Base-by-base conservation (phyloP, 2,329 filamentous ascomycete genomes). In the Lithohypha guttulata region DNA sequence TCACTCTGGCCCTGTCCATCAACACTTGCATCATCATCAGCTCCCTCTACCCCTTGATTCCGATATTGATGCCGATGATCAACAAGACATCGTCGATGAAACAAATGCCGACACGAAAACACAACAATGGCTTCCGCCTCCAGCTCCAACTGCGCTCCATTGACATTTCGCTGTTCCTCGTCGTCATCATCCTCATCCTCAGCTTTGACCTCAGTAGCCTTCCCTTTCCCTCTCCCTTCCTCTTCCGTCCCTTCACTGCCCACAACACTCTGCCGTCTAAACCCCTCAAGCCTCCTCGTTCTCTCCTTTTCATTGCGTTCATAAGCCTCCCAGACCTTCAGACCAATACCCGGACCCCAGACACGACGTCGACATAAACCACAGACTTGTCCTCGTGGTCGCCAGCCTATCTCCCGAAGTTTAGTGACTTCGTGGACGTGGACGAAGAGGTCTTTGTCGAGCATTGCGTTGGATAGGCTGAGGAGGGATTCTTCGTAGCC, bases 401-500 rank as follows among this genome's bases (percentile, higher is more conserved):
- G 71, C 91, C 91, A 98, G 1, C 91, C 93, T 18, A 79, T 76
- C 58, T 87, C 81, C 2, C 91, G 72, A 4, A 91, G 71, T 39
- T 73, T 69, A 6, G 82, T 76, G 4, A 85, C 79, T 50, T 83
- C 74, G 29, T 77, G 69, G 23, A 98, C 84, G 47, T 84, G 81
- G 27, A 81, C 74, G 53, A 96, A 98, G 4, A 94, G 70, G 53
- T 91, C 91, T 50, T 85, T 80, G 46, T 93, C 87, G 0, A 98
- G 69, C 41, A 98, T 77, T 3, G 81, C 73, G 56, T 89, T 93
- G 1, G 91, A 85, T 2, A 98, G 73, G 2, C 74, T 71, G 14
- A 98, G 71, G 11, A 98, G 83, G 0, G 83, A 87, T 57, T 89
- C 84, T 59, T 98, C 91, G 56, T 96, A 95, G 0, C 86, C 81